Evolutionary conservation across 768 basidiomycete species (phyloP), one percentile per base, ranked within the genome.

Genomic region (Boletus rex-veris): DNA sequence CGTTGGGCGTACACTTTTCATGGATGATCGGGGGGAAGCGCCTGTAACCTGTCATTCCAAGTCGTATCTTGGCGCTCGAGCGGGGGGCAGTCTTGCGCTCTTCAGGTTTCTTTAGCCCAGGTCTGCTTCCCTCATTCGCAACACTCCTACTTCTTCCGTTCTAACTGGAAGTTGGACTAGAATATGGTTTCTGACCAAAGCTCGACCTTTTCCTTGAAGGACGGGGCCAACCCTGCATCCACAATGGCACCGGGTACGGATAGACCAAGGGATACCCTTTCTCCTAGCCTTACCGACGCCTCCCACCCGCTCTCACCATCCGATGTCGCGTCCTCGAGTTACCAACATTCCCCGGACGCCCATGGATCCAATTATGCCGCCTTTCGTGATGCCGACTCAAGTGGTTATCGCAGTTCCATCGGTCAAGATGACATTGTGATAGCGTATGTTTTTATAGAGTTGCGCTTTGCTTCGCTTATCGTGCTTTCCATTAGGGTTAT

Each of bases 391-490:
- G 18, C 5, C 11, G 5, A 5, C 2, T 31, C 47, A 21, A 42
- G 2, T 5, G 19, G 24, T n/a, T 1, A n/a, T n/a, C 19, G 10
- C 24, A 0, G 8, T 3, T 14, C 21, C 16, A 28, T 54, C 16
- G 15, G 36, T n/a, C 33, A 38, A 24, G 19, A 53, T 37, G 61
- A 63, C 16, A 59, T 63, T 47, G 35, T 62, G 16, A 55, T 62
- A 4, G 60, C 57, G 60, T 62, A 50, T 12, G 60, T 62, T n/a
- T 36, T 45, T n/a, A 3, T 4, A 26, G 2, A 19, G 2, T 19
- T 30, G 15, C 3, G 10, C n/a, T 45, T 30, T 7, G 18, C 40
- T 24, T 39, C 11, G n/a, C 38, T 55, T 15, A 21, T 26, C 15
- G 12, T 6, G 2, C 16, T 19, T 45, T 26, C 39, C 26, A 15